Percentiles rank a stretch among this genome's conserved stretches.
Evolutionary conservation across 257 asterid species (phyloP).

Genomic region (Cynanchum wilfordii): DNA sequence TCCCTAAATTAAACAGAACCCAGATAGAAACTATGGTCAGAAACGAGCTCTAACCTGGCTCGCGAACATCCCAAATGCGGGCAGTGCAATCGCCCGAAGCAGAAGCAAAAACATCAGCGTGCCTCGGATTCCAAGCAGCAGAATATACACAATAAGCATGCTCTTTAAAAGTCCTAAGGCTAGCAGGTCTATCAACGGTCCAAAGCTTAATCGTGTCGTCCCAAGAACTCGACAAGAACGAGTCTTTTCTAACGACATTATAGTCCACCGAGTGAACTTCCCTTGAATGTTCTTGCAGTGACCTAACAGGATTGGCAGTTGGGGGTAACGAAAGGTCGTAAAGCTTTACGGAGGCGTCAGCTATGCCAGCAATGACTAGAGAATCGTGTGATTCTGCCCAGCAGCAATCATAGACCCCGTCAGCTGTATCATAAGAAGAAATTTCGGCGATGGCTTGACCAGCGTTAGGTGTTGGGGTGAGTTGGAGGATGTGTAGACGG

Average conservation of each 20-base stretch:
- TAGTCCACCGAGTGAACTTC: slow-evolving; percentile 90
- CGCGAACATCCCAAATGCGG: slow-evolving; percentile 97
- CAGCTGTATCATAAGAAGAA: slow-evolving; percentile 86
- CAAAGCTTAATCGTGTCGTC: slow-evolving; percentile 87
- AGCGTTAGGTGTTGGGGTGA: slow-evolving; percentile 39
- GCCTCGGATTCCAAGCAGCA: slow-evolving; percentile 91
- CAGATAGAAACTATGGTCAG: neutral
- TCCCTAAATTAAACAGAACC: neutral
- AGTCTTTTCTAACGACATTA: slow-evolving; percentile 77
- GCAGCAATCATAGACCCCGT: slow-evolving; percentile 88
- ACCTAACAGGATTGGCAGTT: slow-evolving; percentile 76
- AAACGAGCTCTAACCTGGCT: slow-evolving; percentile 58
- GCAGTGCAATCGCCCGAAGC: slow-evolving; percentile 96
- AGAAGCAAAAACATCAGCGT: slow-evolving; percentile 86
- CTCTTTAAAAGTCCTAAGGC: slow-evolving; percentile 94
- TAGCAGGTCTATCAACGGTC: slow-evolving; percentile 85
- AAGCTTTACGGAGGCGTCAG: slow-evolving; percentile 88
- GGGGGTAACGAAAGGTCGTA: slow-evolving; percentile 78
- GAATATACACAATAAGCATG: slow-evolving; percentile 92
- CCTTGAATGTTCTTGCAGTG: slow-evolving; percentile 86
- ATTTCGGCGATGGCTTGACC: slow-evolving; percentile 46
- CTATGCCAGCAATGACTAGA: slow-evolving; percentile 72
- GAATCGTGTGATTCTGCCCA: slow-evolving; percentile 99
- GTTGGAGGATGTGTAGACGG: slow-evolving; percentile 83
- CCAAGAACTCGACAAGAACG: slow-evolving; percentile 91